phyloP scores from a whole-genome alignment of 176 grass and related monocot genomes.

The Paspalum notatum region DNA sequence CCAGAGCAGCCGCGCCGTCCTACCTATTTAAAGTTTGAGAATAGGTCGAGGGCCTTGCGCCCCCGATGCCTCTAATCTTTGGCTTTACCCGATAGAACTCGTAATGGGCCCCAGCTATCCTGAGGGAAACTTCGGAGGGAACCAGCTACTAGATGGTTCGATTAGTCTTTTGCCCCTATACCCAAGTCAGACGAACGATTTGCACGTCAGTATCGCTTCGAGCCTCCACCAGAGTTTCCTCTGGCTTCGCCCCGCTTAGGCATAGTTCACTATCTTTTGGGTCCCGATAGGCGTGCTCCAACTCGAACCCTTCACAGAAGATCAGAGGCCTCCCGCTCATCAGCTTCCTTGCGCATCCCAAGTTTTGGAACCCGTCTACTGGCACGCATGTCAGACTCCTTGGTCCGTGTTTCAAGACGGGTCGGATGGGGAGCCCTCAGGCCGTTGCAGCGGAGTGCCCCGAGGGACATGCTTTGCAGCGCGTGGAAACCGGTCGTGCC shows the following conservation, averaged over 20 bases:
- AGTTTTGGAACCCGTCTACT: no score
- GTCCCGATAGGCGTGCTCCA: slow-evolving; percentile 79
- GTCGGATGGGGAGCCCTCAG: background rate
- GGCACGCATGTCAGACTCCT: no score
- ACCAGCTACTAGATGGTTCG: slow-evolving; percentile 87
- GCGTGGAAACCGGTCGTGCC: no score
- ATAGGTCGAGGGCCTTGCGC: no score
- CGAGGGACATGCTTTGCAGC: no score
- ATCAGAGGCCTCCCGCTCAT: no score
- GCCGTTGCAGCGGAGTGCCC: background rate
- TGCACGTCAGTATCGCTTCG: slow-evolving; percentile 73
- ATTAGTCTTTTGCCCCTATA: slow-evolving; percentile 89
- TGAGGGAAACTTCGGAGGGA: slow-evolving; percentile 82
- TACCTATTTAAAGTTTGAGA: no score
- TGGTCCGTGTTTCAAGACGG: slow-evolving; percentile 12
- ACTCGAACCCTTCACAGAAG: slow-evolving; percentile 81
- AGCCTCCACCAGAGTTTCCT: slow-evolving; percentile 83
- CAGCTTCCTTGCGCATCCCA: no score
- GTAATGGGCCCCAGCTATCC: slow-evolving; percentile 58
- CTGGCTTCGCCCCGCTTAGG: slow-evolving; percentile 63
- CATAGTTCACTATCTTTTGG: slow-evolving; percentile 83
- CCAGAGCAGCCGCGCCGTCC: no score
- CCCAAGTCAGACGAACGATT: slow-evolving; percentile 84
- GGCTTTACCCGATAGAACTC: slow-evolving; percentile 74
- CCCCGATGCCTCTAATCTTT: slow-evolving; percentile 70